Conservation (phyloP, 2,329 filamentous ascomycete species). For the Colletotrichum endophyticum region DNA sequence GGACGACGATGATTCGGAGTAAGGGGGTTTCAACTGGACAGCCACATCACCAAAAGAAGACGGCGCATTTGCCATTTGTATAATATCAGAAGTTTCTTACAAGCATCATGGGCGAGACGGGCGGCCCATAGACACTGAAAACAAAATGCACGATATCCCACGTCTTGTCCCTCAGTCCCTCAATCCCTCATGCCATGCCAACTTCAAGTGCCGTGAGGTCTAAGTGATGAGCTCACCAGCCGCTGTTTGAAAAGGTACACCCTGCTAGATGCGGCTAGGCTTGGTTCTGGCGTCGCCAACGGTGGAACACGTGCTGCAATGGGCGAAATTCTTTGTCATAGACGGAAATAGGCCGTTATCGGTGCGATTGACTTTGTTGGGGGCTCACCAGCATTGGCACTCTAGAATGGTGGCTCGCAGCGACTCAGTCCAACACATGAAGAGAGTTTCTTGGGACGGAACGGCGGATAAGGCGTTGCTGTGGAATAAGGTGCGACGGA, state of each 20-base stretch:
- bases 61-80: neutral
- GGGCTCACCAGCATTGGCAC: neutral
- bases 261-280: neutral
- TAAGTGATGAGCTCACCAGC: neutral
- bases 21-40: neutral
- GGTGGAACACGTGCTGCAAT: constrained; percentile 5
- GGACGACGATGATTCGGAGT: constrained; percentile 64
- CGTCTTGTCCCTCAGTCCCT: no score
- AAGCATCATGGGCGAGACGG: neutral
- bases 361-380: constrained; percentile 9
- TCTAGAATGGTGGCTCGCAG: neutral
- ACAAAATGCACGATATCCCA: neutral
- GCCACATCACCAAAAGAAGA: neutral
- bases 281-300: neutral
- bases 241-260: neutral
- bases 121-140: neutral
- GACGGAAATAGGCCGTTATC: neutral
- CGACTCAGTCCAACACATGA: neutral
- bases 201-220: neutral
- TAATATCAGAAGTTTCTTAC: constrained; percentile 1
- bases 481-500: neutral
- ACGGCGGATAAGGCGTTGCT: neutral
- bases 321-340: neutral
- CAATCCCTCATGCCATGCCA: neutral
- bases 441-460: neutral